Percentiles rank a stretch among this genome's conserved stretches.
These are phyloP conservation scores for Phaeomoniella chlamydospora DNA, from an alignment of 2,329 filamentous ascomycete species.

Conservation along the genomic window DNA sequence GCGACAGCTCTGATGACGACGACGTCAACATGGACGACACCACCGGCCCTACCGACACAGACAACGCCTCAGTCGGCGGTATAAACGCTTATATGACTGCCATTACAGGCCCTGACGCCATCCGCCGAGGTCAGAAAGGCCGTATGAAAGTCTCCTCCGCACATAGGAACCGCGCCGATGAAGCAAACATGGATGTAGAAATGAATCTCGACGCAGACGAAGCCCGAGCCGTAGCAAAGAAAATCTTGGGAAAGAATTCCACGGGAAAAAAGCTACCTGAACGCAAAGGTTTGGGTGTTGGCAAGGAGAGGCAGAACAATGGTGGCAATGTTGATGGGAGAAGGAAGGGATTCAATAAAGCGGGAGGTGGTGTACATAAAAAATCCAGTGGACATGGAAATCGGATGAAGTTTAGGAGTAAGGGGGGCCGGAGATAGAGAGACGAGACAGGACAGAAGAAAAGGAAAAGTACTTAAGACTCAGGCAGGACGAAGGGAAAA, in stretches of 20 bases:
- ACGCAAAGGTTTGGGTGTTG: conserved; percentile 9
- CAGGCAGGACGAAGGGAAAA: no score
- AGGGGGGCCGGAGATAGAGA: neutral
- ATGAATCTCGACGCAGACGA: conserved; percentile 32
- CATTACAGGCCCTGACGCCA: conserved; percentile 43
- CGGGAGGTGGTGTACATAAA: neutral
- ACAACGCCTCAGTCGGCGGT: conserved; percentile 12
- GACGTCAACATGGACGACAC: conserved; percentile 32
- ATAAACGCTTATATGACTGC: conserved; percentile 49
- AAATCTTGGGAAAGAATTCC: conserved; percentile 7
- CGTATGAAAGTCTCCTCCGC: conserved; percentile 44
- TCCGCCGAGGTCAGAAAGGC: conserved; percentile 42
- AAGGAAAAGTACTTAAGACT: no score
- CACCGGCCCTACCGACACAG: conserved; percentile 13
- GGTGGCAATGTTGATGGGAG: neutral
- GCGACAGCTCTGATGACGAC: conserved; percentile 16
- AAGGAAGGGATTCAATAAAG: neutral
- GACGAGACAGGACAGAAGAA: no score
- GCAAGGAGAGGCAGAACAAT: conserved; percentile 6
- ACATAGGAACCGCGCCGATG: conserved; percentile 18
- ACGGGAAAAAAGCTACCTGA: conserved; percentile 4
- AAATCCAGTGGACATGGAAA: neutral
- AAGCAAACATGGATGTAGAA: conserved; percentile 19
- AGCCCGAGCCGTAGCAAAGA: conserved; percentile 21
- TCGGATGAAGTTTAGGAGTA: neutral